phyloP scores from a whole-genome alignment of 75 land plant genomes.

The Cunninghamia lanceolata region DNA sequence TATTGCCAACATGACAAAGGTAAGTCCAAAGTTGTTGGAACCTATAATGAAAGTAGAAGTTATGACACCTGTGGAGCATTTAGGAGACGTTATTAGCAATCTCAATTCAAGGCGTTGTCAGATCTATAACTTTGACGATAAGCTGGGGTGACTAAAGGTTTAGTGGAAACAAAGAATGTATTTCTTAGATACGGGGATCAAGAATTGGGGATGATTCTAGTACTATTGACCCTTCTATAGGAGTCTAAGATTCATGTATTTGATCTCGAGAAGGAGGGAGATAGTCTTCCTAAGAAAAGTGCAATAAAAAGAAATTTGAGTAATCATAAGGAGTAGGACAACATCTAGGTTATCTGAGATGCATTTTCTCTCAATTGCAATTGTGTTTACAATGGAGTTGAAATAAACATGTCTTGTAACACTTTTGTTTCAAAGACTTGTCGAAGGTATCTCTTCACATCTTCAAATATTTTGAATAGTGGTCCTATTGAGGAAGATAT shows the following conservation, averaged over 20 bases:
- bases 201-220: no score
- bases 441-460: constrained; percentile 81
- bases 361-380: constrained; percentile 71
- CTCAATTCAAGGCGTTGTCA: constrained; percentile 92
- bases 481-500: constrained; percentile 44
- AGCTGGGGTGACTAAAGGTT: constrained; percentile 96
- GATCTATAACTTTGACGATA: constrained; percentile 86
- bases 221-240: no score
- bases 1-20: no score
- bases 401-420: constrained; percentile 88
- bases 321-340: constrained; percentile 61
- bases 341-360: constrained; percentile 53
- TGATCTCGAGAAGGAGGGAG: constrained; percentile 74
- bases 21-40: constrained; percentile 78
- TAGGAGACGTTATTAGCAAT: constrained; percentile 99
- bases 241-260: constrained; percentile 85
- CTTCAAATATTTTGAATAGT: constrained; percentile 57
- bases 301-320: constrained; percentile 81
- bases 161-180: no score
- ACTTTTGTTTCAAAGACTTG: constrained; percentile 93
- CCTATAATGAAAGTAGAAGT: constrained; percentile 98
- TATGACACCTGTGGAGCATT: constrained; percentile 94
- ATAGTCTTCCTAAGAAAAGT: constrained; percentile 71
- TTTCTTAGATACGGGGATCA: no score
- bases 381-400: constrained; percentile 75